Conservation (phyloP, 2,329 filamentous ascomycete species). For the Fragosphaeria purpurea region DNA sequence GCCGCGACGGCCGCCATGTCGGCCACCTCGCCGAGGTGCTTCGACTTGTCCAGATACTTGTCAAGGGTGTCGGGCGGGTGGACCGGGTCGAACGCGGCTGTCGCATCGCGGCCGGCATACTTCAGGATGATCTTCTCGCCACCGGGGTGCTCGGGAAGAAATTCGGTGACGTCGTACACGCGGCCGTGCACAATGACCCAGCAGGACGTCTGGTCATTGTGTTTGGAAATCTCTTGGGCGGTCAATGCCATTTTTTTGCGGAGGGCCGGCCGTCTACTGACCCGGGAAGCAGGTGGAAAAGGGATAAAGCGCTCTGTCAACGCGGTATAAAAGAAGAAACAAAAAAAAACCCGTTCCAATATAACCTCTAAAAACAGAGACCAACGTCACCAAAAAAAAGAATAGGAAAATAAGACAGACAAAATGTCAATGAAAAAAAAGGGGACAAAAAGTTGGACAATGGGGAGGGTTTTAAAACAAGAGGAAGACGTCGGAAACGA, state of each 20-base stretch:
- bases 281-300: too few species aligned
- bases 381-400: too few species aligned
- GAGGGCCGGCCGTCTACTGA: too few species aligned
- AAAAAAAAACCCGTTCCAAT: too few species aligned
- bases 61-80: slow-evolving; percentile 78
- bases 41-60: slow-evolving; percentile 72
- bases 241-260: slow-evolving; percentile 14
- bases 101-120: slow-evolving; percentile 91
- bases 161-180: slow-evolving; percentile 26
- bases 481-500: background rate
- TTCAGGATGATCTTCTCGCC: slow-evolving; percentile 91
- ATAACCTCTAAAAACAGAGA: too few species aligned
- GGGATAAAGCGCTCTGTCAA: too few species aligned
- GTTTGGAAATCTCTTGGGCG: slow-evolving; percentile 24
- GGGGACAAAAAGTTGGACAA: background rate
- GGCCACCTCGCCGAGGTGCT: slow-evolving; percentile 83
- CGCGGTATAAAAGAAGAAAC: too few species aligned
- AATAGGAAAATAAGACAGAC: background rate
- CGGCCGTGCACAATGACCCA: slow-evolving; percentile 25
- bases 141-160: slow-evolving; percentile 66
- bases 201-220: slow-evolving; percentile 24
- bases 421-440: background rate
- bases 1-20: slow-evolving; percentile 67
- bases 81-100: slow-evolving; percentile 84
- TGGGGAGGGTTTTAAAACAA: background rate